Percentiles rank a stretch among this genome's conserved stretches.
These are phyloP conservation scores for Decorospora gaudefroyi DNA, from an alignment of 2,329 filamentous ascomycete genomes.

Conservation along the genomic window DNA sequence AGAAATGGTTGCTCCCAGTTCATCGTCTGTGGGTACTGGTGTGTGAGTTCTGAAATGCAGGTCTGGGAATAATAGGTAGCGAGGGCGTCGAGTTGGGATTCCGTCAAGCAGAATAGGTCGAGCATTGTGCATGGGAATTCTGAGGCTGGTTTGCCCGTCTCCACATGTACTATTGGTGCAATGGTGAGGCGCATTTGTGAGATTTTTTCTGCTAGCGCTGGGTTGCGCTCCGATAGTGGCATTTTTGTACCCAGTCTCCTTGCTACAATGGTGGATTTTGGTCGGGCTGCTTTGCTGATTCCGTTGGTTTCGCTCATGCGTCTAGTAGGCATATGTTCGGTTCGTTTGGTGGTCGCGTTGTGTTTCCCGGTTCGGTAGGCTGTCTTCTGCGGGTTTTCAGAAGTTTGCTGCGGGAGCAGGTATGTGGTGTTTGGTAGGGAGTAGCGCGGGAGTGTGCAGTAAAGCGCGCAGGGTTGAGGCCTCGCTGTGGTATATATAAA, in stretches of 20 bases:
- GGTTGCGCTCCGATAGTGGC: conserved; percentile 35
- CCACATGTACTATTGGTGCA: conserved; percentile 65
- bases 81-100: conserved; percentile 69
- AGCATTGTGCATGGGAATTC: conserved; percentile 69
- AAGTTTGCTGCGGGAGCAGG: conserved; percentile 18
- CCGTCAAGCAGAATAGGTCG: conserved; percentile 74
- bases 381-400: neutral
- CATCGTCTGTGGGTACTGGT: conserved; percentile 70
- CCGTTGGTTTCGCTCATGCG: conserved; percentile 18
- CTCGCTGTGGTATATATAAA: conserved; percentile 35
- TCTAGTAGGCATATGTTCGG: conserved; percentile 12
- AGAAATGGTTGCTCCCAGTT: conserved; percentile 59
- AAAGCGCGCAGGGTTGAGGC: conserved; percentile 15
- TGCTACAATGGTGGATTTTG: conserved; percentile 15
- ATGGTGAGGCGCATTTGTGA: conserved; percentile 67
- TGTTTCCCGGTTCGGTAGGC: neutral
- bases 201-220: conserved; percentile 64
- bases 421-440: conserved; percentile 4
- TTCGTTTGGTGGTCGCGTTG: neutral
- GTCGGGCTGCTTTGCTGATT: conserved; percentile 19
- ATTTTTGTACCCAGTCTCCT: conserved; percentile 16
- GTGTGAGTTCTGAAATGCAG: conserved; percentile 54
- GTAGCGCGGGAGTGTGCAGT: conserved; percentile 13
- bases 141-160: conserved; percentile 65
- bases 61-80: conserved; percentile 75